These are phyloP conservation scores for Straminergon stramineum DNA, from an alignment of 225 moss, liverwort and hornwort species.

Conservation along the genomic window DNA sequence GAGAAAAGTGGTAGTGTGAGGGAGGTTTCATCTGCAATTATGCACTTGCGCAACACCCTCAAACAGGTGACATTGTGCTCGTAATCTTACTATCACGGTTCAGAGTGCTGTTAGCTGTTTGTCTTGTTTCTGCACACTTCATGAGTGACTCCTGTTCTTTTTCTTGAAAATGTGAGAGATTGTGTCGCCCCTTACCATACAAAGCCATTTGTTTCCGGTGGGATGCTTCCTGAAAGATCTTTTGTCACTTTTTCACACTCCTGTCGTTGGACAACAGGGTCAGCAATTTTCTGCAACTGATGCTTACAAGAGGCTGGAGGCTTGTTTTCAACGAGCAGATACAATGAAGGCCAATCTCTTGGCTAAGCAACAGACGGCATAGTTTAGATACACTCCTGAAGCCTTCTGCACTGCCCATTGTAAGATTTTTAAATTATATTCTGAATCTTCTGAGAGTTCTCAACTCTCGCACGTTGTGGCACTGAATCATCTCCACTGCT, in stretches of 20 bases:
- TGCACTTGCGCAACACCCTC: constrained; percentile 80
- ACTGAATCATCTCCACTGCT: not conserved
- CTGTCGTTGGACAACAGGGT: constrained; percentile 24
- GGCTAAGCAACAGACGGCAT: constrained; percentile 8
- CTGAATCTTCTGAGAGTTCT: not conserved
- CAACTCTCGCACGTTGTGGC: not conserved
- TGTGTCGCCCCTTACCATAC: not conserved
- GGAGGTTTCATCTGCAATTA: constrained; percentile 64
- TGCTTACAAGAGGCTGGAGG: constrained; percentile 42
- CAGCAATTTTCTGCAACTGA: constrained; percentile 42
- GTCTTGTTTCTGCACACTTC: not conserved
- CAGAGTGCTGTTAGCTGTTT: not conserved
- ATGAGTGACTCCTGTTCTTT: not conserved
- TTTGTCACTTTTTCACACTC: not conserved
- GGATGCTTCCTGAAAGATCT: not conserved
- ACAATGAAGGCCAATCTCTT: constrained; percentile 2
- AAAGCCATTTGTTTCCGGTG: not conserved
- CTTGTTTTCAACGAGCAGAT: constrained; percentile 35
- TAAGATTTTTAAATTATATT: not conserved
- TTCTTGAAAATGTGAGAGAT: not conserved
- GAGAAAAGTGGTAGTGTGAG: constrained; percentile 36
- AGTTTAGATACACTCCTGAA: not conserved
- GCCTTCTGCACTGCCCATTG: not conserved
- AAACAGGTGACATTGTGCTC: constrained; percentile 47
- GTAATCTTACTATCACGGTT: not conserved